Evolutionary conservation across 164 flowering plant species (phyloP), one percentile per base, ranked within the genome.

Genomic region (Vitis labrusca): DNA sequence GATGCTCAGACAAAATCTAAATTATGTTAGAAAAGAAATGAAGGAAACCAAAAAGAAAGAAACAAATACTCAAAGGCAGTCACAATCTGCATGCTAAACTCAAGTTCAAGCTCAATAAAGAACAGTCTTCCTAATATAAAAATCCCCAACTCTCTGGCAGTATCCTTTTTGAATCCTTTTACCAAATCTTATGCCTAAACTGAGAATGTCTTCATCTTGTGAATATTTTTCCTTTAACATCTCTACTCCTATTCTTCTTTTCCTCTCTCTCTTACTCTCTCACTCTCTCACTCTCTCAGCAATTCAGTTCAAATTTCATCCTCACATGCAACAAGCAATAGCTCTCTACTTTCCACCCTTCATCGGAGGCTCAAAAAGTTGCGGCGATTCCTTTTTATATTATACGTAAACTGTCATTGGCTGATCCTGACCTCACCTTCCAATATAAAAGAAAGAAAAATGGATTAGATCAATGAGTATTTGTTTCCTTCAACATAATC

Each of bases 401-500:
- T 50, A 10, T 14, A 51, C 29, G 64, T 60, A 30, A 50, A 23
- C 61, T 3, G 61, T 32, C 58, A 68, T 68, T 60, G 71, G 71
- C 37, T 56, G 62, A 67, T 56, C 13, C 8, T 13, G n/a, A 67
- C 58, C 17, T 67, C 44, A 1, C 44, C 49, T 13, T 57, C 27
- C 59, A 57, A 57, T 57, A 16, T 57, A 57, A 23, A 19, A 57
- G 3, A 17, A 57, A 57, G 59, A 57, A 3, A 57, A 57, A 57
- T n/a, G 59, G 59, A 19, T 7, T 8, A 19, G 59, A 16, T 16
- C 27, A 19, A 19, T 3, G 19, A 59, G 47, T 30, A 59, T 59
- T 59, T 27, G 47, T 30, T 27, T 59, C 47, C 62, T 59, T 27
- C 6, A 30, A 2, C 62, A 59, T 59, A 6, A 59, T 59, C 62